Evolutionary conservation across 768 basidiomycete genomes (phyloP).

Genomic region (Boletus speciosus): DNA sequence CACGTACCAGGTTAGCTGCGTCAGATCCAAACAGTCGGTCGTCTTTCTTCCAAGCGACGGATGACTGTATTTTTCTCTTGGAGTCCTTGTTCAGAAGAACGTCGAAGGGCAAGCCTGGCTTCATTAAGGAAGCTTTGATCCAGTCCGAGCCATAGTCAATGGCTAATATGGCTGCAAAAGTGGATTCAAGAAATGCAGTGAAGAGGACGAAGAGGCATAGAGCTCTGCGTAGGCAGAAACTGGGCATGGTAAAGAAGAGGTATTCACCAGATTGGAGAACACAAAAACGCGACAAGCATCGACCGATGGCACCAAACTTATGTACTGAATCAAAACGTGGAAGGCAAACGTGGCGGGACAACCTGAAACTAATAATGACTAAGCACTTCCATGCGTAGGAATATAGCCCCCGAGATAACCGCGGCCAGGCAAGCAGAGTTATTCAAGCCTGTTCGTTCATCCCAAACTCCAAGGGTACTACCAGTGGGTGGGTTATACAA

Average conservation of each 20-base stretch:
- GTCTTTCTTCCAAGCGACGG: constrained; percentile 88
- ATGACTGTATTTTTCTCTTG: constrained; percentile 89
- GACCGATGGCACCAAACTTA: neutral
- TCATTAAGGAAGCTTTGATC: constrained; percentile 95
- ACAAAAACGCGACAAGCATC: constrained; percentile 13
- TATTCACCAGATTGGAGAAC: constrained; percentile 15
- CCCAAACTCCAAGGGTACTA: too few relatives aligned
- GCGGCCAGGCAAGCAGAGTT: too few relatives aligned
- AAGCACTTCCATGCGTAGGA: neutral
- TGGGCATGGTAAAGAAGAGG: constrained; percentile 16
- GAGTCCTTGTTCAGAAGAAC: constrained; percentile 96
- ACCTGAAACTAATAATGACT: constrained; percentile 16
- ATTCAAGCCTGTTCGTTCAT: too few relatives aligned
- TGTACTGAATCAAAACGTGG: neutral
- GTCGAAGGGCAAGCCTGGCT: constrained; percentile 92
- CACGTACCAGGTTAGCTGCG: constrained; percentile 80
- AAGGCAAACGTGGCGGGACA: constrained; percentile 26
- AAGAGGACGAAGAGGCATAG: constrained; percentile 25
- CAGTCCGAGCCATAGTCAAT: constrained; percentile 99
- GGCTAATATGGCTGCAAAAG: constrained; percentile 79
- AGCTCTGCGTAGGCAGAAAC: constrained; percentile 26
- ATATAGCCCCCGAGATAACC: constrained; percentile 1
- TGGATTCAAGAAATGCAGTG: constrained; percentile 27
- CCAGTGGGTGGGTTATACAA: too few relatives aligned
- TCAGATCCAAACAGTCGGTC: constrained; percentile 90